Evolutionary conservation across 2,329 filamentous ascomycete genomes (phyloP).

Genomic region (Xylariomycetidae sp.): DNA sequence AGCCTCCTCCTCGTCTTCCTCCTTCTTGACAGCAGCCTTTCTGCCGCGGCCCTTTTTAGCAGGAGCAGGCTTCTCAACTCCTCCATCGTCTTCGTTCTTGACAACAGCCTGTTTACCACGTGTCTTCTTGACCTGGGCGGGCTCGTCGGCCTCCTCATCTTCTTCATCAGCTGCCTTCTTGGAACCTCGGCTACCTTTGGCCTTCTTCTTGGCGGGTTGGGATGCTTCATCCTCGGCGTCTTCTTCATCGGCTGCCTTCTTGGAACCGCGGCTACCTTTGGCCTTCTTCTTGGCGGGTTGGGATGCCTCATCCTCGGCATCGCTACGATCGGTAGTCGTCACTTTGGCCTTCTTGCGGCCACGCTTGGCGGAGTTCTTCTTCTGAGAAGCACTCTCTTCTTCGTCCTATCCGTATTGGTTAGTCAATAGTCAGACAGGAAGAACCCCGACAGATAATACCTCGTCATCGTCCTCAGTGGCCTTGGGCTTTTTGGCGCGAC

Average conservation of each 20-base stretch:
- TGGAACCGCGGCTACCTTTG: conserved; percentile 25
- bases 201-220: conserved; percentile 34
- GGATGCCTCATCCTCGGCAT: conserved; percentile 21
- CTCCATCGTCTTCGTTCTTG: conserved; percentile 20
- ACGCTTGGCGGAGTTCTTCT: conserved; percentile 33
- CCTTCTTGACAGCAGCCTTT: conserved; percentile 19
- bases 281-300: conserved; percentile 26
- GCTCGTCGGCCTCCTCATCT: conserved; percentile 9
- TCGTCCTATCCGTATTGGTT: conserved; percentile 9
- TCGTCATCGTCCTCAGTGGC: conserved; percentile 30
- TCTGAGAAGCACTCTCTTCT: conserved; percentile 21
- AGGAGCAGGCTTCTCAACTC: conserved; percentile 10
- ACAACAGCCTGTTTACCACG: conserved; percentile 21
- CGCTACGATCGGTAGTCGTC: conserved; percentile 14
- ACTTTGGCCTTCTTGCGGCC: conserved; percentile 28
- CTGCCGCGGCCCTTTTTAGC: conserved; percentile 25
- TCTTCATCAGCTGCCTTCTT: conserved; percentile 23
- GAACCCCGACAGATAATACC: conserved; percentile 9
- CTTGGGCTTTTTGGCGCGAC: conserved; percentile 30
- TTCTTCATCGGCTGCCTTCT: conserved; percentile 24
- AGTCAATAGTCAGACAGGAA: conserved; percentile 2
- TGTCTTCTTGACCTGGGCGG: conserved; percentile 13
- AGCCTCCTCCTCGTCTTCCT: conserved; percentile 18
- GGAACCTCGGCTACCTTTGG: conserved; percentile 20
- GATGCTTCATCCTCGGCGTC: conserved; percentile 25